Evolutionary conservation across 768 basidiomycete genomes (phyloP), one percentile per base, ranked within the genome.

Genomic region (Cantharellus anzutake): DNA sequence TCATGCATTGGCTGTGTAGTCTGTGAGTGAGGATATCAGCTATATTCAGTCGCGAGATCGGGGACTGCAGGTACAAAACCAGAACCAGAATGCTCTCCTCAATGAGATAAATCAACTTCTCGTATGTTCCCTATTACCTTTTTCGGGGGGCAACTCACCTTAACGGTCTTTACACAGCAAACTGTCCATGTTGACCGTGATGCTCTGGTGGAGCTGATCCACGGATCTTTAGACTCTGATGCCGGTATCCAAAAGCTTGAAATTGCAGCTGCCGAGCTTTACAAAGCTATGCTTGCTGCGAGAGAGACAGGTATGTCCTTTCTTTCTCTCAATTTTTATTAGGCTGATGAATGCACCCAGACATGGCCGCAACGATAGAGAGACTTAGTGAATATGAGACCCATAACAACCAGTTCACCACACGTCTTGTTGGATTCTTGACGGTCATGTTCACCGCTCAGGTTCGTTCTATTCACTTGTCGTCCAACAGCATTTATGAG

Each of bases 341-440:
- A 14, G 34, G 16, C 41, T 38, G 5, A 11, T 55, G 7, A 37
- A 55, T 7, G 35, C 14, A 55, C 57, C 65, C 65, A 83, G 94
- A 94, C 66, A 94, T 97, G 83, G 90, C 92, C n/a, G 92, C 92
- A 4, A 92, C 91, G 0, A 93, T 93, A 79, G 92, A 92, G 70
- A 76, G 92, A 37, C 73, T 96, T 62, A 80, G 83, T 62, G 94
- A 97, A 69, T 98, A 98, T 67, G 78, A 80, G 61, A 90, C 86
- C 2, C 80, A 92, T 67, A 94, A 94, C 63, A 69, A 75, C 3
- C 93, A 97, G 67, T 98, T 98, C 71, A 92, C 89, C 74, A 93
- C 93, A 68, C 79, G 94, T 35, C 69, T 97, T 48, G 76, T 83
- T 56, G 94, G 97, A 66, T 97, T 87, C 70, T 73, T 97, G 42